Evolutionary conservation across 73 alveolate species (phyloP).

Genomic region (Blepharisma stoltei): DNA sequence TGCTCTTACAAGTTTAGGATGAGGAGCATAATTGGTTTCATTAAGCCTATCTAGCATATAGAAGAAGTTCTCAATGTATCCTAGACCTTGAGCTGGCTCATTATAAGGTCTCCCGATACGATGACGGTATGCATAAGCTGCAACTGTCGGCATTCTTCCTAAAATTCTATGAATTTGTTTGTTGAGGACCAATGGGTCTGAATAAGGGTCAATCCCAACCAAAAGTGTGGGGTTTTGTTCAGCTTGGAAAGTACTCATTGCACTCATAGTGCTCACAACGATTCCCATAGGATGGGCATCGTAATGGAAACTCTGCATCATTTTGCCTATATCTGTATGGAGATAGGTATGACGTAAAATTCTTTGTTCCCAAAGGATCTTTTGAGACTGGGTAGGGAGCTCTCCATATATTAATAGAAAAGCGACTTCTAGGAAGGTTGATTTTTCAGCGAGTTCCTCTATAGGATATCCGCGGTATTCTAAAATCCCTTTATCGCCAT

Average conservation of each 20-base stretch:
- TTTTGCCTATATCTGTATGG: constrained; percentile 33
- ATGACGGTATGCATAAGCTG: constrained; percentile 76
- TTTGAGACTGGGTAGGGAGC: constrained; percentile 76
- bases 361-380: constrained; percentile 29
- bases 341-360: not conserved
- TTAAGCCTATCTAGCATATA: constrained; percentile 80
- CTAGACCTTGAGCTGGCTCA: constrained; percentile 60
- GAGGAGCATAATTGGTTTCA: constrained; percentile 60
- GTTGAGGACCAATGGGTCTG: constrained; percentile 56
- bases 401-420: constrained; percentile 84
- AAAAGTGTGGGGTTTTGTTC: constrained; percentile 88
- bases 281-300: constrained; percentile 97
- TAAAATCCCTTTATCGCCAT: constrained; percentile 90
- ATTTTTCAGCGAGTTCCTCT: constrained; percentile 84
- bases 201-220: constrained; percentile 55
- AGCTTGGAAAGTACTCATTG: constrained; percentile 83
- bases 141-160: constrained; percentile 76
- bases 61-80: constrained; percentile 85
- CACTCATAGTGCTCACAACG: constrained; percentile 81
- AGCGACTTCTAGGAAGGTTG: constrained; percentile 82
- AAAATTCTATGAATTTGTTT: constrained; percentile 62
- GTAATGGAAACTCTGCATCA: constrained; percentile 75
- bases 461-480: constrained; percentile 93
- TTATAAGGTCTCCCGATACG: constrained; percentile 72
- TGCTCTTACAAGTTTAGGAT: constrained; percentile 73